Conservation (phyloP, 2,329 filamentous ascomycete species). For the Teratosphaeria epicoccoides region DNA sequence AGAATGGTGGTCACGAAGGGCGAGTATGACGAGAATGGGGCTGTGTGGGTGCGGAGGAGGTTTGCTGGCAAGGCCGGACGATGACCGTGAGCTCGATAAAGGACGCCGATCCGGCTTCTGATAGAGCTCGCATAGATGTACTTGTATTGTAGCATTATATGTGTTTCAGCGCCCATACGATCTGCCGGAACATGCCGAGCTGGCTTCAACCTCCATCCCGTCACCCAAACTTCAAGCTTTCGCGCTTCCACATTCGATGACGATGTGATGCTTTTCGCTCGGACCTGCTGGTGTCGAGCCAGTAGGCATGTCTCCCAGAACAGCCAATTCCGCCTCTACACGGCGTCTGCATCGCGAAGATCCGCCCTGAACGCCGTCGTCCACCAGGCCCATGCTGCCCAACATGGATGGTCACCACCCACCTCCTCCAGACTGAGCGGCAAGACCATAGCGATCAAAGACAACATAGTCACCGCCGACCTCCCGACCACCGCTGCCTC, state of each 20-base stretch:
- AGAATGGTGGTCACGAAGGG: conserved; percentile 67
- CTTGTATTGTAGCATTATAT: not conserved
- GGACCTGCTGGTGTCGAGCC: not conserved
- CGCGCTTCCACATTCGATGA: not conserved
- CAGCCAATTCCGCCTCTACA: not conserved
- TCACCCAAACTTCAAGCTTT: not conserved
- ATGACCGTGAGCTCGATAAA: conserved; percentile 6
- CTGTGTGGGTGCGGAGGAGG: conserved; percentile 24
- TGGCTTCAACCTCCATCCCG: not conserved
- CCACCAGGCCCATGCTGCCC: not conserved
- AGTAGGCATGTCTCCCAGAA: not conserved
- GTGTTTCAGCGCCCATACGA: not conserved
- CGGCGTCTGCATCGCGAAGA: not conserved
- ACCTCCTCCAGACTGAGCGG: conserved; percentile 14
- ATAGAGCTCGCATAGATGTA: not conserved
- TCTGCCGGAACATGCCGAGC: not conserved
- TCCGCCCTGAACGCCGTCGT: not conserved
- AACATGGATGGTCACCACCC: not conserved
- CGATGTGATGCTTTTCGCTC: not conserved
- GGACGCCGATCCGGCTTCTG: not conserved
- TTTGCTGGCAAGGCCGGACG: conserved; percentile 24
- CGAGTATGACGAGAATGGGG: conserved; percentile 85
- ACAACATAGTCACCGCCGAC: conserved; percentile 39
- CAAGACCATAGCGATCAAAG: conserved; percentile 37
- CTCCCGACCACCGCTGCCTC: conserved; percentile 71